These are phyloP conservation scores for Mycothermus thermophilus DNA, from an alignment of 495 filamentous ascomycete genomes.

Conservation along the genomic window DNA sequence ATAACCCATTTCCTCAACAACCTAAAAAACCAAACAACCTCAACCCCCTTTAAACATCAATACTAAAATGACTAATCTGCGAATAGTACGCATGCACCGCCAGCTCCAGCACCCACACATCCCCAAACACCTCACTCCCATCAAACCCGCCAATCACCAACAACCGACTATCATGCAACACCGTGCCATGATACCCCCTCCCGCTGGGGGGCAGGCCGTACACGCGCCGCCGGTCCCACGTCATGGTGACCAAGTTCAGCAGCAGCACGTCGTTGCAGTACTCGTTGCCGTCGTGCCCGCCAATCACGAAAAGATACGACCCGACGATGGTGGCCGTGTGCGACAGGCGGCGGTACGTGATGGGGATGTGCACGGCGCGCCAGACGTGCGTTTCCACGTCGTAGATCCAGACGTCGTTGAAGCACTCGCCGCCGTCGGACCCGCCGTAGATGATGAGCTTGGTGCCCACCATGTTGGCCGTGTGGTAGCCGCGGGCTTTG, in stretches of 20 bases:
- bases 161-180: slow-evolving; percentile 46
- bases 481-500: slow-evolving; percentile 51
- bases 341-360: slow-evolving; percentile 43
- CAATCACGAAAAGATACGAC: slow-evolving; percentile 51
- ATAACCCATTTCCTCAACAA: no score
- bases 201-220: slow-evolving; percentile 49
- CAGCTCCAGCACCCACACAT: slow-evolving; percentile 49
- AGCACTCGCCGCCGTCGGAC: slow-evolving; percentile 52
- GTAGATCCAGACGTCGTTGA: slow-evolving; percentile 56
- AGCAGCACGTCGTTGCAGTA: slow-evolving; percentile 51
- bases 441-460: slow-evolving; percentile 56
- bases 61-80: slow-evolving; percentile 53
- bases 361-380: slow-evolving; percentile 37
- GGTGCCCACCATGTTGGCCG: slow-evolving; percentile 53
- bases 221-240: slow-evolving; percentile 47
- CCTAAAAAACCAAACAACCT: no score
- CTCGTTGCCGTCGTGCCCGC: slow-evolving; percentile 53
- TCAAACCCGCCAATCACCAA: slow-evolving; percentile 51
- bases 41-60: slow-evolving; percentile 37
- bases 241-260: slow-evolving; percentile 54
- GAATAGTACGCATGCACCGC: slow-evolving; percentile 54
- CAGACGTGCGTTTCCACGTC: slow-evolving; percentile 43
- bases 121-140: slow-evolving; percentile 47
- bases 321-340: slow-evolving; percentile 54
- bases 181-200: slow-evolving; percentile 48